Percentiles rank a stretch among this genome's conserved stretches.
phyloP scores from a whole-genome alignment of 2,329 filamentous ascomycete species.

The Aureobasidium sp. region DNA sequence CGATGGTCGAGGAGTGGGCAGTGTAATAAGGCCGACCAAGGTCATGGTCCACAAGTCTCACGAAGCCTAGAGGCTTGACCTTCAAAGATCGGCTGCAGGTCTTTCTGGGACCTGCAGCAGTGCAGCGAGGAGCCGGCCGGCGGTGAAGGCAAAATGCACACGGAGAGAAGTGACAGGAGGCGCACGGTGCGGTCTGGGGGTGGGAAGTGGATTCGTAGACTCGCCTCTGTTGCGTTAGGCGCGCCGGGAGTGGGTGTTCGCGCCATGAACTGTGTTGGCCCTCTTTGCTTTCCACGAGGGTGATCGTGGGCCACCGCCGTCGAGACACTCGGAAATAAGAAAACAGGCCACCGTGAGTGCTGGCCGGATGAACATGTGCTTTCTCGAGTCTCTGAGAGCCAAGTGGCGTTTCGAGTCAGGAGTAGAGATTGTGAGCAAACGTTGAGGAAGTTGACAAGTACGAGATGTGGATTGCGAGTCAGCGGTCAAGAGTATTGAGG shows the following conservation, averaged over 20 bases:
- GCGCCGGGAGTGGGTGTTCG: neutral
- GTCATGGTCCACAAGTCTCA: neutral
- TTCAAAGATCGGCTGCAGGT: constrained; percentile 6
- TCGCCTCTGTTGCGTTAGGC: neutral
- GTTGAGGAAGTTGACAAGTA: neutral
- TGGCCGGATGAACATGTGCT: neutral
- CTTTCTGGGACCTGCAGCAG: neutral
- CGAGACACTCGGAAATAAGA: neutral
- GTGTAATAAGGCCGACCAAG: neutral
- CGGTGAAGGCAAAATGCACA: constrained; percentile 3
- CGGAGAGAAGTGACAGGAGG: constrained; percentile 3
- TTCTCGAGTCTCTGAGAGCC: too few relatives aligned
- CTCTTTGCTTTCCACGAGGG: neutral
- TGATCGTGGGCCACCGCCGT: neutral
- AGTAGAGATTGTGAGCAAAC: neutral
- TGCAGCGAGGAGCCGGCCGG: constrained; percentile 1
- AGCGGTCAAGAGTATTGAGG: neutral
- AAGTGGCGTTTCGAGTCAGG: constrained; percentile 4
- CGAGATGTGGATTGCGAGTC: neutral
- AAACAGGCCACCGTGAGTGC: neutral
- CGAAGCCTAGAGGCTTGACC: neutral
- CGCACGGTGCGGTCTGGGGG: constrained; percentile 8
- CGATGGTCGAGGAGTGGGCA: neutral
- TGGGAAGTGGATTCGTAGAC: constrained; percentile 7
- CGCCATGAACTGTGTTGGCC: neutral